Evolutionary conservation across 2,329 filamentous ascomycete species (phyloP).

Genomic region (Zymoseptoria passerinii): DNA sequence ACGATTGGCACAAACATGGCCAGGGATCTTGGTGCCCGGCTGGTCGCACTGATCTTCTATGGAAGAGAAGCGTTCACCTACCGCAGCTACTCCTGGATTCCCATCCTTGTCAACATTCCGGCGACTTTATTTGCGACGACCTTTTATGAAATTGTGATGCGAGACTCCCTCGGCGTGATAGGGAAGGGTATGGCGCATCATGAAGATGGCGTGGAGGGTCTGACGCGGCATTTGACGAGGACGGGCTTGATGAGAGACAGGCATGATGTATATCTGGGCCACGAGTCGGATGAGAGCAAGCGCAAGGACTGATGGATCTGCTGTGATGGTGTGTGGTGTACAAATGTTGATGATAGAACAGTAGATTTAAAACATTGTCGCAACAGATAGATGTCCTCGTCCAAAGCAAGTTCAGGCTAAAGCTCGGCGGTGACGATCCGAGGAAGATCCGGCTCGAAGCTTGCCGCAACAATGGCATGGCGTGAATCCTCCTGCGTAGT

Average conservation of each 20-base stretch:
- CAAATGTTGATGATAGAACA: too few species aligned
- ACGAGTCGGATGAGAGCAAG: not conserved
- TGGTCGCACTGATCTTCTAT: constrained; percentile 52
- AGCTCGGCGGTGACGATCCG: too few species aligned
- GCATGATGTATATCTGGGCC: not conserved
- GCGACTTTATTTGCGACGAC: constrained; percentile 48
- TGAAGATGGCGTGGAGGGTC: constrained; percentile 44
- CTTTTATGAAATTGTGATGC: constrained; percentile 48
- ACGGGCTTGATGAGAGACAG: constrained; percentile 21
- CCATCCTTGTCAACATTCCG: constrained; percentile 49
- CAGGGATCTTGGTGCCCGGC: constrained; percentile 50
- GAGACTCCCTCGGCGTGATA: constrained; percentile 47
- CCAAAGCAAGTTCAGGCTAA: too few species aligned
- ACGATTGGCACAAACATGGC: constrained; percentile 51
- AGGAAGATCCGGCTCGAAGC: too few species aligned
- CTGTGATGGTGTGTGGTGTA: not conserved
- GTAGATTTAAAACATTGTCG: too few species aligned
- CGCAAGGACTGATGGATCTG: not conserved
- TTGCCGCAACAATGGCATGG: too few species aligned
- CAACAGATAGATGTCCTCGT: too few species aligned
- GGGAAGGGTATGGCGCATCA: constrained; percentile 43
- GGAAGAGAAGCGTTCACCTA: constrained; percentile 43
- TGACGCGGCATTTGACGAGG: constrained; percentile 36
- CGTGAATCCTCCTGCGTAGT: too few species aligned
- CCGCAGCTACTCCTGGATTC: constrained; percentile 45